phyloP scores from a whole-genome alignment of 148 eudicot genomes.

The Euryodendron excelsum region DNA sequence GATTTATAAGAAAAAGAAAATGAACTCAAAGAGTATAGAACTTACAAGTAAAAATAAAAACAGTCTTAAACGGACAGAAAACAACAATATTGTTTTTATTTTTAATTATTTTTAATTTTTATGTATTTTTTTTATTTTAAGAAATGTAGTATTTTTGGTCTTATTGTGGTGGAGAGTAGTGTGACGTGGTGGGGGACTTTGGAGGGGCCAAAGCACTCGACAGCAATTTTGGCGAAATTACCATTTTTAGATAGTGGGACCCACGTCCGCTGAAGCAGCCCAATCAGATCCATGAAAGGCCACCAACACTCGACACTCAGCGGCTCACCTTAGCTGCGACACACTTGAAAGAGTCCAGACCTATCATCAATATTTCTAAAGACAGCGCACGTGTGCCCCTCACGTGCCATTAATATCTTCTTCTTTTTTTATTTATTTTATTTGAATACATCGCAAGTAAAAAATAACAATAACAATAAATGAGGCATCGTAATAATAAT shows the following conservation, averaged over 20 bases:
- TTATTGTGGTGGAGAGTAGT: neutral
- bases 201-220: neutral
- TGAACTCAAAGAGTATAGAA: no score
- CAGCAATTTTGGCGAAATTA: conserved; percentile 13
- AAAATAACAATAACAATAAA: no score
- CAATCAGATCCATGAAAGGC: conserved; percentile 10
- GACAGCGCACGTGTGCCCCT: neutral
- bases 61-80: no score
- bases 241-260: conserved; percentile 11
- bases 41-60: no score
- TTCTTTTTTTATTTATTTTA: no score
- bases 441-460: no score
- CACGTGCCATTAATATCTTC: neutral
- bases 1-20: no score
- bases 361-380: neutral
- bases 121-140: neutral
- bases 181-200: neutral
- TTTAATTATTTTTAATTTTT: neutral
- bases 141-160: neutral
- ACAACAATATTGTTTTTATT: neutral
- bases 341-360: neutral
- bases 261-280: neutral
- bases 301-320: no score
- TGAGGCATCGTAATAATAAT: no score
- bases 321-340: neutral